Percentiles rank a stretch among this genome's conserved stretches.
These are phyloP conservation scores for Diaporthe amygdali DNA, from an alignment of 2,329 filamentous ascomycete species.

Conservation along the genomic window DNA sequence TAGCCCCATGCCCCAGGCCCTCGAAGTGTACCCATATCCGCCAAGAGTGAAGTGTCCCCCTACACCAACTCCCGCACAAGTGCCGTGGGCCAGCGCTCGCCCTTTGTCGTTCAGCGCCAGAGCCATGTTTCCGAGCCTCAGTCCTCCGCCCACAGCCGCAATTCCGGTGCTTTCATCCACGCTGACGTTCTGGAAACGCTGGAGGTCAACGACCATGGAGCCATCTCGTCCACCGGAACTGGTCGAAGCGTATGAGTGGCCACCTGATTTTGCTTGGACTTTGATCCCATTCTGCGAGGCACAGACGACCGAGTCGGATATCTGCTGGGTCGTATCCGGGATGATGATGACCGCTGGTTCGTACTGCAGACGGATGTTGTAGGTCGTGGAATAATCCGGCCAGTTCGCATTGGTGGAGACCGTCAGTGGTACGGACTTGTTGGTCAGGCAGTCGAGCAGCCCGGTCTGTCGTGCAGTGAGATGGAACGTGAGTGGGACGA, in stretches of 20 bases:
- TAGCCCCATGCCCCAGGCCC: constrained; percentile 62
- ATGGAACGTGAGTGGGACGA: neutral
- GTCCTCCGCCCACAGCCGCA: constrained; percentile 60
- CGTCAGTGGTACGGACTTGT: neutral
- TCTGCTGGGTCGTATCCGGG: constrained; percentile 56
- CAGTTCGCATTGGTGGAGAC: neutral
- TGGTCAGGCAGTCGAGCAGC: neutral
- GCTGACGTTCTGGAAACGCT: constrained; percentile 56
- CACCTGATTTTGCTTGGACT: constrained; percentile 67
- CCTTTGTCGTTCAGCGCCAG: constrained; percentile 50
- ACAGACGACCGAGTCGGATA: constrained; percentile 63
- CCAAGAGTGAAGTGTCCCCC: constrained; percentile 64
- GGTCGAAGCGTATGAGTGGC: constrained; percentile 61
- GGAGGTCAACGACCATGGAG: constrained; percentile 58
- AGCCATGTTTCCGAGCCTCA: constrained; percentile 55
- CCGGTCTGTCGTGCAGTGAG: neutral
- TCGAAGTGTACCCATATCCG: constrained; percentile 59
- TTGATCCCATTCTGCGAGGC: constrained; percentile 53
- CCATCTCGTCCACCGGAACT: constrained; percentile 38
- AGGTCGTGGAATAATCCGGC: neutral
- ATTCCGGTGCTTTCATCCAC: constrained; percentile 58
- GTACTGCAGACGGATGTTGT: constrained; percentile 36
- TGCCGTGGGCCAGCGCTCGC: constrained; percentile 63
- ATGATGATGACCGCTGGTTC: constrained; percentile 55
- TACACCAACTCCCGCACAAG: constrained; percentile 62